These are phyloP conservation scores for Suillus brevipes DNA, from an alignment of 768 basidiomycete species.

Conservation along the genomic window DNA sequence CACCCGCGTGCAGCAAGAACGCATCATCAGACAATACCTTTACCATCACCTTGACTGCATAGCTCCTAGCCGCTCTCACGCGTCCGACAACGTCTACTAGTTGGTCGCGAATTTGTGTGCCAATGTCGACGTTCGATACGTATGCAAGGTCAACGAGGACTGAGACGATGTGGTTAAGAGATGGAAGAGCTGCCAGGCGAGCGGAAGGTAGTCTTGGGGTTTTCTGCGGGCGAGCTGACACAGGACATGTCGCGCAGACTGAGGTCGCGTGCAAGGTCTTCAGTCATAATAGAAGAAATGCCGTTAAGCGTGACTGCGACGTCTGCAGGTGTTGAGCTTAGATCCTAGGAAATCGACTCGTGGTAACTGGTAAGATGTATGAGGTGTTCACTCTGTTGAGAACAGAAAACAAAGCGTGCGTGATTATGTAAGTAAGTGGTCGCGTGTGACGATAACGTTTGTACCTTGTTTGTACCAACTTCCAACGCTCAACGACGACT, in stretches of 20 bases:
- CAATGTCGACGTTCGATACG: conserved; percentile 78
- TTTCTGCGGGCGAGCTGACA: conserved; percentile 86
- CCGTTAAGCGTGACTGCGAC: conserved; percentile 77
- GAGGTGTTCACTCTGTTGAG: accelerated
- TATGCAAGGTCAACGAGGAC: conserved; percentile 91
- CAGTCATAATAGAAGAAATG: conserved; percentile 77
- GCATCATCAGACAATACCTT: conserved; percentile 78
- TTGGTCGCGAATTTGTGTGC: conserved; percentile 75
- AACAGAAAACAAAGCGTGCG: too few species aligned
- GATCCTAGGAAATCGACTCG: too few species aligned
- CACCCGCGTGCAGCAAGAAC: conserved; percentile 64
- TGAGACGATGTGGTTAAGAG: conserved; percentile 88
- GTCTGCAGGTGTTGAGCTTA: conserved; percentile 74
- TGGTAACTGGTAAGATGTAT: too few species aligned
- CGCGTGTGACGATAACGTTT: too few species aligned
- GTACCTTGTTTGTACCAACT: too few species aligned
- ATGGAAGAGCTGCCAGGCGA: conserved; percentile 93
- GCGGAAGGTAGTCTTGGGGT: conserved; percentile 75
- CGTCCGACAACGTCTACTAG: conserved; percentile 85
- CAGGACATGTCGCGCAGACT: conserved; percentile 91
- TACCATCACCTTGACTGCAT: conserved; percentile 82
- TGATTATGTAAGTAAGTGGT: too few species aligned
- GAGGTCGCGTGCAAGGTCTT: conserved; percentile 90
- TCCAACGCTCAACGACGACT: too few species aligned
- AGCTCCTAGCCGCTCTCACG: conserved; percentile 72